Evolutionary conservation across 257 asterid species (phyloP), one percentile per base, ranked within the genome.

Genomic region (Jacaranda copaia): DNA sequence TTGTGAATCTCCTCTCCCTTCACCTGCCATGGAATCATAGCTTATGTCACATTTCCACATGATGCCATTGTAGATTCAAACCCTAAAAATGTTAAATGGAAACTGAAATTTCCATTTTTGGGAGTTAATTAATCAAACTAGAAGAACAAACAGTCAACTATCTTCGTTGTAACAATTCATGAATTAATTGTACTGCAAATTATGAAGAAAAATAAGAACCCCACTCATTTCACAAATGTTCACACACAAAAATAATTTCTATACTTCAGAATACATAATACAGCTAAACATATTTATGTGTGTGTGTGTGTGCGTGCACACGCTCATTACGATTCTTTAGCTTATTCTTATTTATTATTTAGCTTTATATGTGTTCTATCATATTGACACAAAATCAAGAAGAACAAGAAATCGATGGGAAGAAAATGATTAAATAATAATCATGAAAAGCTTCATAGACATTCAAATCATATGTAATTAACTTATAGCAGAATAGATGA

Each of bases 1-100:
- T 77, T 87, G 88, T n/a, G 84, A 70, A 75, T 87, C 89, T 1
- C 78, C 87, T 0, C 45, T 65, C 8, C 77, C 85, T 38, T 76
- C 80, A 5, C 66, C 68, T 19, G 40, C 60, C 78, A 69, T 35
- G 4, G 82, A 79, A 46, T 71, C 82, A 15, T 68, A 62, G 42
- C 68, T 61, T 73, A 57, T 66, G 63, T 52, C 63, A 45, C 68
- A 53, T 36, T 38, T 49, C 35, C 25, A 51, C 4, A 14, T 3
- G 13, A 7, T 14, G 9, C 46, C 25, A 5, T 42, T 13, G 8
- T 40, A n/a, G 39, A 74, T 45, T 20, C 18, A 46, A 32, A 46
- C 51, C 52, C 61, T 46, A 19, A 39, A 53, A 38, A 1, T 1
- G 4, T 40, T 3, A 40, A 40, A 40, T 40, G 45, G 7, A 40